phyloP scores from a whole-genome alignment of 306 rosid species.

The Elaeagnus macrophylla region DNA sequence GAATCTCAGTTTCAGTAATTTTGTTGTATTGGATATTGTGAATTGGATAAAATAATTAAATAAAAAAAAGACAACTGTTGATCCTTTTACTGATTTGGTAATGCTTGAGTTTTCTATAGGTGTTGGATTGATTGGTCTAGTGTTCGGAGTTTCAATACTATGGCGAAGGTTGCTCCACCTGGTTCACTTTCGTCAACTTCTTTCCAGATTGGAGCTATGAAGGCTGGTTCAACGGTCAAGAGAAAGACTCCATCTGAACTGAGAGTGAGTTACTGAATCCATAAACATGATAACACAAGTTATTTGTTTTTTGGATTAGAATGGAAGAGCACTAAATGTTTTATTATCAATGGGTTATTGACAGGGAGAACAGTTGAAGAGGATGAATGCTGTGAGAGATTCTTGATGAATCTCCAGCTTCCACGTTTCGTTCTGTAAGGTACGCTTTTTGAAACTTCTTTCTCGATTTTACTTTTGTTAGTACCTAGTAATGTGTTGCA shows the following conservation, averaged over 20 bases:
- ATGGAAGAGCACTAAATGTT: neutral
- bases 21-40: too few relatives aligned
- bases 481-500: slow-evolving; percentile 10
- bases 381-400: slow-evolving; percentile 19
- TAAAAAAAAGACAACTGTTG: too few relatives aligned
- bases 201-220: slow-evolving; percentile 32
- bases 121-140: slow-evolving; percentile 8
- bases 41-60: too few relatives aligned
- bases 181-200: slow-evolving; percentile 43
- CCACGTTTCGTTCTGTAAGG: slow-evolving; percentile 23
- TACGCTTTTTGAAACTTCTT: slow-evolving; percentile 15
- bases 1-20: too few relatives aligned
- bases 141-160: slow-evolving; percentile 17
- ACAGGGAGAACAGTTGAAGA: slow-evolving; percentile 54
- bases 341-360: neutral
- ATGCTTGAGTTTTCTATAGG: slow-evolving; percentile 5
- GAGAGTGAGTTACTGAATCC: slow-evolving; percentile 24
- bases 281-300: neutral
- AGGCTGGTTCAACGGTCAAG: slow-evolving; percentile 33
- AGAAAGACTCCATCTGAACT: slow-evolving; percentile 85
- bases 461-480: slow-evolving; percentile 7
- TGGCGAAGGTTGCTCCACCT: slow-evolving; percentile 59
- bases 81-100: too few relatives aligned
- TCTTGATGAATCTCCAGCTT: slow-evolving; percentile 33
- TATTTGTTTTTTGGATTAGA: neutral